These are phyloP conservation scores for Suhomyces kilbournensis DNA, from an alignment of 805 yeast genomes.

Conservation along the genomic window DNA sequence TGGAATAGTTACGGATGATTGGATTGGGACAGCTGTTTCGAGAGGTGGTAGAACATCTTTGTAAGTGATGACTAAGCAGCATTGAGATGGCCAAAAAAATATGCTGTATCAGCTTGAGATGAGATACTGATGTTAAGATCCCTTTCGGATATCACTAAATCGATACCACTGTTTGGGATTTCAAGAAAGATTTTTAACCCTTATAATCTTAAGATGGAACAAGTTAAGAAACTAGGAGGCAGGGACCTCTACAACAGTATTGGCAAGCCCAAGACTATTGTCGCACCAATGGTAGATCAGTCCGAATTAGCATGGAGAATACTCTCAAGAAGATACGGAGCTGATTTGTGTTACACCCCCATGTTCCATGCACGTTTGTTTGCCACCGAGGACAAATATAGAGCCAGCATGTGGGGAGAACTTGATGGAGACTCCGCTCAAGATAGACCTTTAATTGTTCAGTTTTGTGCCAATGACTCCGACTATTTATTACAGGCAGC, in stretches of 20 bases:
- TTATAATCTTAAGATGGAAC: neutral
- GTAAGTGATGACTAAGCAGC: neutral
- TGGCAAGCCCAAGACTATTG: conserved; percentile 76
- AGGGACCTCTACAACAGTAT: conserved; percentile 65
- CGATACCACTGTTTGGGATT: neutral
- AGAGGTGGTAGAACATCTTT: too few relatives aligned
- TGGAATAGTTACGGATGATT: too few relatives aligned
- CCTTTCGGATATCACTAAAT: neutral
- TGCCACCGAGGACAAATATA: conserved; percentile 78
- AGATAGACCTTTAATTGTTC: conserved; percentile 89
- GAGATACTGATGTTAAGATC: neutral
- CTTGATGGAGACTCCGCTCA: conserved; percentile 65
- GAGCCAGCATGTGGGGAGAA: conserved; percentile 67
- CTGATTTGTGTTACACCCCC: conserved; percentile 91
- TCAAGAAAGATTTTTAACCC: neutral
- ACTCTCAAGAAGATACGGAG: conserved; percentile 83
- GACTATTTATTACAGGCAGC: conserved; percentile 83
- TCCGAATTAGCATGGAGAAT: conserved; percentile 95
- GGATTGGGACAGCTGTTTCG: too few relatives aligned
- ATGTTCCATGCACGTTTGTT: conserved; percentile 93
- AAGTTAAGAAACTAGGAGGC: conserved; percentile 41
- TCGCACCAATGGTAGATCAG: conserved; percentile 99
- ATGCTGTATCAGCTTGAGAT: neutral
- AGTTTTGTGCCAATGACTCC: conserved; percentile 96
- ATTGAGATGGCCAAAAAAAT: neutral